Evolutionary conservation across 2,329 filamentous ascomycete species (phyloP).

Genomic region (Beauveria medogensis): DNA sequence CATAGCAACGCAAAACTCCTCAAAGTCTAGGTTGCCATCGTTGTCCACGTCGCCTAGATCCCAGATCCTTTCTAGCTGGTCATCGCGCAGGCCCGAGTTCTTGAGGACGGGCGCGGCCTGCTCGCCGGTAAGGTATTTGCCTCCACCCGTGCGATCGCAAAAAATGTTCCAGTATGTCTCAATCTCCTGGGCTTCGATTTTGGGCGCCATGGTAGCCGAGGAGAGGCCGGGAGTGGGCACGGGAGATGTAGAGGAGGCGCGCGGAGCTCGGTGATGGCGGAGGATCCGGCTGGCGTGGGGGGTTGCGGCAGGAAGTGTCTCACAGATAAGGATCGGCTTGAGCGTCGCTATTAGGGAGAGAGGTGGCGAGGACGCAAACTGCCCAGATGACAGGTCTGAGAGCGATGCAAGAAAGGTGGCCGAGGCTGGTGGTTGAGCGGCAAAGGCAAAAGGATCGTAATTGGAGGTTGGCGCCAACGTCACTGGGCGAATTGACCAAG

Average conservation of each 20-base stretch:
- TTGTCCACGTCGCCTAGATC: constrained; percentile 95
- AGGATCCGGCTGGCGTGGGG: not conserved
- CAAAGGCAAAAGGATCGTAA: not conserved
- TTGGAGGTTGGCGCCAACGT: constrained; percentile 6
- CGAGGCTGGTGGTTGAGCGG: not conserved
- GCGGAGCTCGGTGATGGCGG: not conserved
- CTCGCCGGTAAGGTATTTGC: constrained; percentile 52
- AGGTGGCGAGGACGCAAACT: not conserved
- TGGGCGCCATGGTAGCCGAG: constrained; percentile 42
- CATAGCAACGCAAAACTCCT: constrained; percentile 99
- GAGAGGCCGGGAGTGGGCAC: constrained; percentile 10
- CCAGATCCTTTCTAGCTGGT: constrained; percentile 94
- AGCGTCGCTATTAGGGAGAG: not conserved
- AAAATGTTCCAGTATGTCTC: constrained; percentile 62
- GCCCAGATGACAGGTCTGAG: not conserved
- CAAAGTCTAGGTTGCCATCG: constrained; percentile 95
- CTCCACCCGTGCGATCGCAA: constrained; percentile 49
- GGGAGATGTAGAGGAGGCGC: not conserved
- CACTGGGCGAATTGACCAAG: constrained; percentile 2
- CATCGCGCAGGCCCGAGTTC: constrained; percentile 54
- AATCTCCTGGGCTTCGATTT: constrained; percentile 54
- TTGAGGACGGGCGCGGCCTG: constrained; percentile 55
- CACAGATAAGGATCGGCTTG: not conserved
- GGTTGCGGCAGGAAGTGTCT: not conserved
- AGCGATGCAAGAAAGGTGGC: not conserved